Evolutionary conservation across 2,329 filamentous ascomycete species (phyloP), one percentile per base, ranked within the genome.

Genomic region (Elsinoe batatas): DNA sequence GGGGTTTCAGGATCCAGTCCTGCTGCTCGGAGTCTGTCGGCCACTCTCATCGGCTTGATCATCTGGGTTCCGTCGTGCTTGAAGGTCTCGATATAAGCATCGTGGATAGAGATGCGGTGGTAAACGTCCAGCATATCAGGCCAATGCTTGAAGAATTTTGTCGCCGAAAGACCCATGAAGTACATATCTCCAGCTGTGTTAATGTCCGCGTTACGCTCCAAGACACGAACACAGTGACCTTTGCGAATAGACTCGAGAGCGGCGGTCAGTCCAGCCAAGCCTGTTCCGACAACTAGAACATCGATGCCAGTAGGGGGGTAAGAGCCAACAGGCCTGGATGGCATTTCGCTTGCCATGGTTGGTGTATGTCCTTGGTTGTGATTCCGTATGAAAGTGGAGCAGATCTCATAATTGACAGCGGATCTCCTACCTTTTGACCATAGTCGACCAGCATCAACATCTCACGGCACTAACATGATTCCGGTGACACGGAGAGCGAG

Each of bases 161-260:
- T 80, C 18, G 77, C 77, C 46, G 75, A 78, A 18, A 80, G 70
- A 8, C 78, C 76, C 74, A 81, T 80, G 64, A 80, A 80, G 67
- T 79, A 80, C 76, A 80, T 80, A 65, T 81, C 79, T 77, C 76
- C 77, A 55, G 74, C 71, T 11, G 76, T 78, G 65, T 78, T 79
- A 65, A 78, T 77, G 44, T 70, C 68, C 12, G 68, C 63, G 57
- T 76, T 75, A 15, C 64, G 60, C 62, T 66, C 64, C 15, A 66
- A 59, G 17, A 66, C 62, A 12, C 60, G 62, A 17, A 66, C 64
- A 58, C 59, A 64, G 60, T 66, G 64, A 20, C 64, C 64, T 59
- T 67, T 67, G 55, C 64, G 63, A 30, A 64, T 61, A 54, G 63
- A 65, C 57, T 67, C 64, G 46, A 67, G 63, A 18, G 64, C 64